Percentiles rank a stretch among this genome's conserved stretches.
These are phyloP conservation scores for Wickerhamomyces sp. DNA, from an alignment of 1,139 yeast genomes.

Conservation along the genomic window DNA sequence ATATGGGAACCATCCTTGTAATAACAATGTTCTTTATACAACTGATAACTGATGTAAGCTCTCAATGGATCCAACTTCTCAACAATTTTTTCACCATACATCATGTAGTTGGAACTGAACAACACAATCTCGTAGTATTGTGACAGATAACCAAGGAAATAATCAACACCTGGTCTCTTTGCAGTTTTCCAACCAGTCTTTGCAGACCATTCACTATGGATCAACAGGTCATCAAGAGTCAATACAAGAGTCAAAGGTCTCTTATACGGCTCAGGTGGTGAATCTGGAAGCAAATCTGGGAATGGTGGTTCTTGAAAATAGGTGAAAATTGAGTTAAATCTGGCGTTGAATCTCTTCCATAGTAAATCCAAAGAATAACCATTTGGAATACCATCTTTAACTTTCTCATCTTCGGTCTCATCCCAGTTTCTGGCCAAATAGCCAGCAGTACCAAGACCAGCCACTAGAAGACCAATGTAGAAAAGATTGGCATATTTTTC, in stretches of 20 bases:
- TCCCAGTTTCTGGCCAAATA: constrained; percentile 90
- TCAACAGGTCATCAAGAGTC: constrained; percentile 82
- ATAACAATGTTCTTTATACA: constrained; percentile 82
- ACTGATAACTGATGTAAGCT: constrained; percentile 80
- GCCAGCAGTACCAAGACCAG: constrained; percentile 58
- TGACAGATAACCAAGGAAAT: constrained; percentile 88
- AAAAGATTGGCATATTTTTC: constrained; percentile 66
- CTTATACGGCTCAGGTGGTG: constrained; percentile 89
- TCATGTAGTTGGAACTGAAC: constrained; percentile 80
- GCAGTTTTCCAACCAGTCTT: constrained; percentile 98
- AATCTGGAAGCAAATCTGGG: constrained; percentile 87
- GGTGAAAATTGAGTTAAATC: constrained; percentile 72
- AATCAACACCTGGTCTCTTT: constrained; percentile 97
- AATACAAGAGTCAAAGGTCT: constrained; percentile 88
- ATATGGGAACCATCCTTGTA: constrained; percentile 82
- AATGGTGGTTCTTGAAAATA: constrained; percentile 92
- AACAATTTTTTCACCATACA: constrained; percentile 80
- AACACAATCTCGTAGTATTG: constrained; percentile 95
- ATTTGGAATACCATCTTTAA: constrained; percentile 47
- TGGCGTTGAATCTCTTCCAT: constrained; percentile 61
- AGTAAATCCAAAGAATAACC: constrained; percentile 68
- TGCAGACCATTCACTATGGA: constrained; percentile 90
- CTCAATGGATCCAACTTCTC: constrained; percentile 90
- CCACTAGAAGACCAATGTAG: constrained; percentile 57
- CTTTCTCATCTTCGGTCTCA: constrained; percentile 60